These are phyloP conservation scores for Trametes versicolor DNA, from an alignment of 1,284 basidiomycete genomes.

Conservation along the genomic window DNA sequence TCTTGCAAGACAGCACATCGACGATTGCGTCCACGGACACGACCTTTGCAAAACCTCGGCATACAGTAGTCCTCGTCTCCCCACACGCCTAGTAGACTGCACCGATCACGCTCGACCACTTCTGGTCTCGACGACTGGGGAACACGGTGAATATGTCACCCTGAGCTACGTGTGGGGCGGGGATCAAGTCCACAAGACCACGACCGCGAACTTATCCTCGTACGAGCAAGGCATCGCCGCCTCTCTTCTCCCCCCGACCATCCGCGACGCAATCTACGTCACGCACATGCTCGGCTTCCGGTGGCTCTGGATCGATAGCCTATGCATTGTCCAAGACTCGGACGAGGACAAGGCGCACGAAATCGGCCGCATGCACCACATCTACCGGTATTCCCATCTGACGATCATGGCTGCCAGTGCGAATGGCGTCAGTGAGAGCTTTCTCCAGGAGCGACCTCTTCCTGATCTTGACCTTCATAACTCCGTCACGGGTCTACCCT, in stretches of 20 bases:
- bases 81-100: slow-evolving; percentile 24
- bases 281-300: slow-evolving; percentile 13
- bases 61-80: neutral
- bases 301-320: slow-evolving; percentile 14
- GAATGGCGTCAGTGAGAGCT: neutral
- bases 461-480: neutral
- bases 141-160: slow-evolving; percentile 12
- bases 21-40: slow-evolving; percentile 8
- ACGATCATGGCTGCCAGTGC: slow-evolving; percentile 13
- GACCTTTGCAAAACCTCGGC: neutral
- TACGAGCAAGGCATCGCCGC: slow-evolving; percentile 3
- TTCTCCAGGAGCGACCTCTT: slow-evolving; percentile 8
- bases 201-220: neutral
- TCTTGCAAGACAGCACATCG: neutral
- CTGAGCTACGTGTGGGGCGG: slow-evolving; percentile 31
- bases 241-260: slow-evolving; percentile 3
- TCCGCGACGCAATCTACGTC: slow-evolving; percentile 12
- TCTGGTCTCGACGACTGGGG: neutral
- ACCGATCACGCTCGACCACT: slow-evolving; percentile 1
- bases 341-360: slow-evolving; percentile 15
- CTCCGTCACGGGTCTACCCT: slow-evolving; percentile 1
- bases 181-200: slow-evolving; percentile 13
- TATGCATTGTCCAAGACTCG: slow-evolving; percentile 19
- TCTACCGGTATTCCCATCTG: slow-evolving; percentile 12
- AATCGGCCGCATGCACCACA: slow-evolving; percentile 10